Conservation (phyloP, 192 early-diverging fungal species). For the Coemansia sp. region DNA sequence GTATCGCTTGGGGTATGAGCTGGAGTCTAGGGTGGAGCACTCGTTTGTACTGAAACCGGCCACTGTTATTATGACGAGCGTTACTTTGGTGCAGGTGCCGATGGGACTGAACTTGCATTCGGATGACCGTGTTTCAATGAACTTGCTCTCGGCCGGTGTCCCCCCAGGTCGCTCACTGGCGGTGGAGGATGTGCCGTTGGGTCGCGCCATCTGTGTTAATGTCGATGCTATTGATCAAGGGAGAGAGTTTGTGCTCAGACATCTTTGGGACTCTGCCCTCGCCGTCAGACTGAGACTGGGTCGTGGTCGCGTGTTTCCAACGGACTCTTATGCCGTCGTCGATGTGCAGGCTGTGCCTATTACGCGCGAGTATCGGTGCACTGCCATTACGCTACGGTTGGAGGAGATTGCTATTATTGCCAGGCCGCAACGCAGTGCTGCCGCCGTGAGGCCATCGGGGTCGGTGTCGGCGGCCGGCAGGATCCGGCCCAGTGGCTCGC, state of each 20-base stretch:
- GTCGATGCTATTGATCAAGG: conserved; percentile 24
- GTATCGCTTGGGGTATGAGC: conserved; percentile 32
- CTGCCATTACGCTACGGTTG: conserved; percentile 11
- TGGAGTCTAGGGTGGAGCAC: conserved; percentile 40
- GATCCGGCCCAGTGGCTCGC: not conserved
- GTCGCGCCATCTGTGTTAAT: conserved; percentile 20
- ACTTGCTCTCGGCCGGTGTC: not conserved
- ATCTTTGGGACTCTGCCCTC: conserved; percentile 33
- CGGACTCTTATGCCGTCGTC: conserved; percentile 13
- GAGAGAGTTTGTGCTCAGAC: conserved; percentile 28
- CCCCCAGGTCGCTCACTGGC: not conserved
- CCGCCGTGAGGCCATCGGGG: not conserved
- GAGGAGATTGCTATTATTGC: conserved; percentile 50
- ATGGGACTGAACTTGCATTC: conserved; percentile 33
- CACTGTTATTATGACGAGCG: not conserved
- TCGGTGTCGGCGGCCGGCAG: not conserved
- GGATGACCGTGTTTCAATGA: conserved; percentile 43
- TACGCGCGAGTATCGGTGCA: conserved; percentile 18
- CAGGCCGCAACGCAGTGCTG: conserved; percentile 14
- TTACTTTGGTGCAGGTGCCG: conserved; percentile 38
- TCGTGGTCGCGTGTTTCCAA: conserved; percentile 24
- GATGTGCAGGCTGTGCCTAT: conserved; percentile 35
- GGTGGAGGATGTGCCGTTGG: conserved; percentile 23
- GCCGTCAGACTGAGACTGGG: conserved; percentile 25
- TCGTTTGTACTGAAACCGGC: conserved; percentile 43